A percentile compares a stretch with the other conserved stretches of the same genome.
Evolutionary conservation across 371 early-diverging fungal species (phyloP).

Genomic region (Actinomortierella ambigua): DNA sequence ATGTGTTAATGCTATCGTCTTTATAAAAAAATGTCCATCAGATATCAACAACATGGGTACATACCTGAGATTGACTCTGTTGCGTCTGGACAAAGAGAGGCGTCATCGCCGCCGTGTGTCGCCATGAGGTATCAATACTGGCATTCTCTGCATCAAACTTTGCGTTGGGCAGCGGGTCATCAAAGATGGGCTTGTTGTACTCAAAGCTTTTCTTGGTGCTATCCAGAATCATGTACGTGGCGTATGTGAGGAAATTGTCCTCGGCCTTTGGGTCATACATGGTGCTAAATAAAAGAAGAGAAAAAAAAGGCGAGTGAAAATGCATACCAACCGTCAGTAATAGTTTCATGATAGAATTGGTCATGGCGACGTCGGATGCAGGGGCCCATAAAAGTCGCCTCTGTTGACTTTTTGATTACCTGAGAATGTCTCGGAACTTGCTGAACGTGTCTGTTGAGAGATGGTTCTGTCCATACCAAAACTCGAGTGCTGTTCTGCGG

Average conservation of each 20-base stretch:
- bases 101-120: constrained; percentile 62
- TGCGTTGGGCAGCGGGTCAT: constrained; percentile 64
- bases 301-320: neutral
- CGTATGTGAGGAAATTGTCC: constrained; percentile 63
- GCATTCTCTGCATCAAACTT: constrained; percentile 57
- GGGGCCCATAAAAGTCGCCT: constrained; percentile 3
- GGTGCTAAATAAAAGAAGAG: constrained; percentile 42
- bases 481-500: constrained; percentile 53
- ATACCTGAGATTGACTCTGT: constrained; percentile 40
- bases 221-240: constrained; percentile 64
- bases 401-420: constrained; percentile 26
- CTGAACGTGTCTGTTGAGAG: constrained; percentile 50
- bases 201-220: constrained; percentile 62
- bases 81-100: constrained; percentile 73
- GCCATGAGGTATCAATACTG: constrained; percentile 67
- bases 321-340: neutral
- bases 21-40: too few relatives aligned
- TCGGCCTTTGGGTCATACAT: constrained; percentile 70
- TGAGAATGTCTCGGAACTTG: constrained; percentile 49
- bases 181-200: constrained; percentile 64
- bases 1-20: too few relatives aligned
- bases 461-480: constrained; percentile 49
- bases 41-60: too few relatives aligned
- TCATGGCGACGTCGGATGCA: constrained; percentile 1
- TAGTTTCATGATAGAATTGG: too few relatives aligned